These are phyloP conservation scores for Podospora conica DNA, from an alignment of 495 filamentous ascomycete species.

Conservation along the genomic window DNA sequence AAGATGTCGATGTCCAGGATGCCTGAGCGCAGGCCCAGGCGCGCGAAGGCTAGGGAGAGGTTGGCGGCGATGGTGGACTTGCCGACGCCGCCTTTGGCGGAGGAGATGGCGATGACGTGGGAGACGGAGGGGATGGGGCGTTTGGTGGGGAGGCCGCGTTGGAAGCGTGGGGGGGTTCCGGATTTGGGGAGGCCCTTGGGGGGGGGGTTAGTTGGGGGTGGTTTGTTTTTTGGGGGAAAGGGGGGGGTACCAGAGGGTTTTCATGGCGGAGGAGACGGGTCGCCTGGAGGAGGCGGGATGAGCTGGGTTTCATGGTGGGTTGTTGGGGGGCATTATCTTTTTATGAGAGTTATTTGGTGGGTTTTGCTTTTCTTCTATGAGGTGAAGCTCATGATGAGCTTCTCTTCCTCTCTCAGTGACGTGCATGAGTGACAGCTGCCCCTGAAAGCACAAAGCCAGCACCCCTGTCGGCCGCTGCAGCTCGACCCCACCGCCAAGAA, in stretches of 20 bases:
- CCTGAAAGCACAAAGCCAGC: neutral
- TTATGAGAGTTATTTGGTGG: neutral
- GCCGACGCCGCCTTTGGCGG: slow-evolving; percentile 93
- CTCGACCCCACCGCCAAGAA: slow-evolving; percentile 10
- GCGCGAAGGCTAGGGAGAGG: slow-evolving; percentile 77
- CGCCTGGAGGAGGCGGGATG: slow-evolving; percentile 57
- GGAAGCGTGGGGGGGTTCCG: slow-evolving; percentile 73
- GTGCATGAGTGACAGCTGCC: neutral
- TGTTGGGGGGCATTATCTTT: neutral
- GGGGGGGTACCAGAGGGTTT: slow-evolving; percentile 68
- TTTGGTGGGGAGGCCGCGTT: slow-evolving; percentile 76
- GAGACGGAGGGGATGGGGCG: slow-evolving; percentile 72
- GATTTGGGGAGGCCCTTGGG: slow-evolving; percentile 72
- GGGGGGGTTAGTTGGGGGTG: slow-evolving; percentile 11
- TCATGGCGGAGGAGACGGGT: slow-evolving; percentile 67
- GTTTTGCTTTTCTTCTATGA: neutral
- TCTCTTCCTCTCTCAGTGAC: neutral
- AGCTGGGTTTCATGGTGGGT: slow-evolving; percentile 41
- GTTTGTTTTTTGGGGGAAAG: neutral
- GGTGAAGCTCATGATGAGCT: slow-evolving; percentile 3
- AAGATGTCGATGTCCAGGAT: slow-evolving; percentile 96
- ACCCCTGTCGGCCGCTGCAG: neutral
- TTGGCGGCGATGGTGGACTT: slow-evolving; percentile 94
- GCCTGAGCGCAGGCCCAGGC: slow-evolving; percentile 69
- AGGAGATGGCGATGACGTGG: slow-evolving; percentile 87